phyloP scores from a whole-genome alignment of 805 yeast genomes.

The Saturnispora bothae region DNA sequence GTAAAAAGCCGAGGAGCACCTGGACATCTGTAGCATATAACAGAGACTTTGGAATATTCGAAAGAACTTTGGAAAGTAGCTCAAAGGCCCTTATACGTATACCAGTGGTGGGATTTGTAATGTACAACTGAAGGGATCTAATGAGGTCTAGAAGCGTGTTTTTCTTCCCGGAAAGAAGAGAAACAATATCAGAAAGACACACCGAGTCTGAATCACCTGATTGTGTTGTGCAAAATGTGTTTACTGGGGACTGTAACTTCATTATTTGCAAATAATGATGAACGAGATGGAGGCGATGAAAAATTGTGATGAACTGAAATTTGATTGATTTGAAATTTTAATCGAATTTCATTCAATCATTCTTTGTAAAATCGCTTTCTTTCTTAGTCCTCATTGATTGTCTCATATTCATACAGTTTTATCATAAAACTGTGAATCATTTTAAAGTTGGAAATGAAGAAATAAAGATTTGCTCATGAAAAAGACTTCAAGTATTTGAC shows the following conservation, averaged over 20 bases:
- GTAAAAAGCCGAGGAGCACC: conserved; percentile 46
- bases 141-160: conserved; percentile 10
- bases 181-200: conserved; percentile 1
- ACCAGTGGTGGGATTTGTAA: conserved; percentile 37
- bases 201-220: neutral
- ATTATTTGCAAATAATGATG: neutral
- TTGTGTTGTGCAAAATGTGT: neutral
- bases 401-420: too few relatives aligned
- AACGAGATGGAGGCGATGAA: too few relatives aligned
- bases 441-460: too few relatives aligned
- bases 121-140: conserved; percentile 22
- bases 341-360: too few relatives aligned
- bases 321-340: too few relatives aligned
- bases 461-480: too few relatives aligned
- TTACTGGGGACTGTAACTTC: neutral
- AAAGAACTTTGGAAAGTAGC: conserved; percentile 32
- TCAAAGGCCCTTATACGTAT: conserved; percentile 32
- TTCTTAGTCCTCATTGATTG: too few relatives aligned
- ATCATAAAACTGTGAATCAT: too few relatives aligned
- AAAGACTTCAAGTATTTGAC: too few relatives aligned
- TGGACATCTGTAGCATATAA: conserved; percentile 35
- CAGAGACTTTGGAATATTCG: conserved; percentile 17
- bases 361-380: too few relatives aligned
- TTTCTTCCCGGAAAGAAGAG: conserved; percentile 7
- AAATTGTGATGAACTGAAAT: too few relatives aligned